phyloP scores from a whole-genome alignment of 2,329 filamentous ascomycete genomes.

The Mycosphaerella arachidis region DNA sequence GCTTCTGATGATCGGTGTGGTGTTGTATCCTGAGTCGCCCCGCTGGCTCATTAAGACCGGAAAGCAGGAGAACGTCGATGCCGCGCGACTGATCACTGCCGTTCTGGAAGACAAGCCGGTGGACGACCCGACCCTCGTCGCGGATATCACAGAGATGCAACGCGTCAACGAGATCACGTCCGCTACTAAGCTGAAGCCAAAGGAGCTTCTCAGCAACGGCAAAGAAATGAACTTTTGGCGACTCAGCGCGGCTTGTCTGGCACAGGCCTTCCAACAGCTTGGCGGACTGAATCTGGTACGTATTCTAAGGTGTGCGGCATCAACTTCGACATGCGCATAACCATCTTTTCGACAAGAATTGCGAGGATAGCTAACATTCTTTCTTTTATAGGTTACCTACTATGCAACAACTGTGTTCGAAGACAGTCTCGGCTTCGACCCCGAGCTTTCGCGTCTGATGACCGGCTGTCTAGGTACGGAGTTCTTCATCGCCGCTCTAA shows the following conservation, averaged over 20 bases:
- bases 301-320: conserved; percentile 8
- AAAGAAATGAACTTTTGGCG: conserved; percentile 14
- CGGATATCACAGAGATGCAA: conserved; percentile 44
- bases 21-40: conserved; percentile 53
- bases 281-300: conserved; percentile 10
- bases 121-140: conserved; percentile 53
- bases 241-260: conserved; percentile 36
- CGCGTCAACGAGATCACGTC: conserved; percentile 7
- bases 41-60: conserved; percentile 43
- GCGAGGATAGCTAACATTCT: too few relatives aligned
- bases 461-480: conserved; percentile 22
- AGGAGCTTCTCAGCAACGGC: conserved; percentile 13
- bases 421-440: conserved; percentile 12
- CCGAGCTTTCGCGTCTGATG: conserved; percentile 18
- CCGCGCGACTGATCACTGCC: conserved; percentile 52
- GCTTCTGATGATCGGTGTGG: conserved; percentile 43
- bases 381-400: conserved; percentile 27
- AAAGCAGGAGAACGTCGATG: conserved; percentile 43
- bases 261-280: conserved; percentile 44
- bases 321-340: background rate
- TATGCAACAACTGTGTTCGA: conserved; percentile 48
- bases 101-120: conserved; percentile 44
- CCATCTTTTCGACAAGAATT: too few relatives aligned
- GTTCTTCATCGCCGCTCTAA: conserved; percentile 24
- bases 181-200: conserved; percentile 20